Base-by-base conservation (phyloP, 192 early-diverging fungal genomes). In the Lunasporangiospora selenospora region DNA sequence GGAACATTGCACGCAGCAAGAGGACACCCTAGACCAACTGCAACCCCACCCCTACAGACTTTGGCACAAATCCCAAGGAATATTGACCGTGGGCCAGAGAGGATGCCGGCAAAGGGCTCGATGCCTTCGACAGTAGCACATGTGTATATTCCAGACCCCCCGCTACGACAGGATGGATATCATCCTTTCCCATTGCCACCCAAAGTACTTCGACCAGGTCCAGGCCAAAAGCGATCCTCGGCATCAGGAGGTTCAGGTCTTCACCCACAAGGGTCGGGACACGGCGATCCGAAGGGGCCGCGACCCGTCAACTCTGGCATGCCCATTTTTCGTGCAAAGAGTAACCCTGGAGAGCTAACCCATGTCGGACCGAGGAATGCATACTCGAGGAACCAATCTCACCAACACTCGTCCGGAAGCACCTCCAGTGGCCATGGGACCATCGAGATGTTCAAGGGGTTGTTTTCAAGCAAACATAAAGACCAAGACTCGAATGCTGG, bases 391-490 rank as follows among this genome's bases (percentile, higher is more conserved):
- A 52, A 52, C 45, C 47, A 32, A 32, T 21, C 53, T 8, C n/a
- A 47, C 1, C 27, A n/a, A 7, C 19, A 16, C 1, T 42, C 64
- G 5, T n/a, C 7, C 3, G 10, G 37, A 50, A 23, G 24, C 4
- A 34, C 40, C 13, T 19, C 8, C 10, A 31, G 65, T 7, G 46
- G 67, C n/a, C 45, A 52, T 31, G 60, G 58, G 16, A 40, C 69
- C 7, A 62, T 62, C 7, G 69, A 58, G n/a, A 62, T 61, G 42
- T 58, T 73, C 38, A 73, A 58, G 19, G 69, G 69, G 1, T 33
- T 62, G 13, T 62, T 73, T 27, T 43, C 60, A 31, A 55, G 60
- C 9, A 73, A 56, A n/a, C 29, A 73, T 33, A 48, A 32, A 27
- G 69, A 73, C 15, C 33, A 58, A 8, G 69, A 73, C 13, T 13